Evolutionary conservation across 140 eudicot species (phyloP).

Genomic region (Cichorium intybus): DNA sequence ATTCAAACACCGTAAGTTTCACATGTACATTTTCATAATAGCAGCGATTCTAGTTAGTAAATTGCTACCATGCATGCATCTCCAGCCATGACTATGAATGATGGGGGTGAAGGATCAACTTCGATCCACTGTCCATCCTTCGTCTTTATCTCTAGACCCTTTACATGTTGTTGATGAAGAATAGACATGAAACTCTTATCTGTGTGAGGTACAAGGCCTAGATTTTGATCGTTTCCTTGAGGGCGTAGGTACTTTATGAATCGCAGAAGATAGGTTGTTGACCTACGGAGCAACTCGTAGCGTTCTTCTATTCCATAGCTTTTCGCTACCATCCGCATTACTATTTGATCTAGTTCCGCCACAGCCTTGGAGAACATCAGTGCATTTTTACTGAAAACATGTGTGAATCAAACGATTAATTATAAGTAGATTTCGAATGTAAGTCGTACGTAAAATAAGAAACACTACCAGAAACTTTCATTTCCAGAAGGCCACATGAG

Average conservation of each 20-base stretch:
- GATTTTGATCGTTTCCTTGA: neutral
- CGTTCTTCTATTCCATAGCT: slow-evolving; percentile 32
- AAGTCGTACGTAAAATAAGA: neutral
- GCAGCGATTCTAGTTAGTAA: neutral
- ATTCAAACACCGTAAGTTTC: neutral
- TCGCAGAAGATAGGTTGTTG: slow-evolving; percentile 30
- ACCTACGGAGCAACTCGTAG: slow-evolving; percentile 22
- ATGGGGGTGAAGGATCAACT: slow-evolving; percentile 34
- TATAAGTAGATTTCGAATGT: neutral
- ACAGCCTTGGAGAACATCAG: slow-evolving; percentile 22
- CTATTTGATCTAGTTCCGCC: slow-evolving; percentile 31
- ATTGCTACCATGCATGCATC: slow-evolving; percentile 34
- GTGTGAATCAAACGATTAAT: neutral
- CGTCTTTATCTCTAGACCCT: slow-evolving; percentile 36
- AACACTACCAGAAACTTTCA: slow-evolving; percentile 31
- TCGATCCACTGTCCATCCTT: slow-evolving; percentile 32
- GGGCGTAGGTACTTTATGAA: slow-evolving; percentile 29
- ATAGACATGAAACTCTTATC: slow-evolving; percentile 39
- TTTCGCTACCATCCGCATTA: slow-evolving; percentile 36
- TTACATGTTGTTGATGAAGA: slow-evolving; percentile 35
- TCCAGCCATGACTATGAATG: slow-evolving; percentile 41
- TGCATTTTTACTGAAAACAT: slow-evolving; percentile 21
- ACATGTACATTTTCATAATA: neutral
- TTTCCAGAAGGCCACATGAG: slow-evolving; percentile 61
- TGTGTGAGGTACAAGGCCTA: slow-evolving; percentile 33